Evolutionary conservation across 768 basidiomycete species (phyloP).

Genomic region (Auriculariales sp.): DNA sequence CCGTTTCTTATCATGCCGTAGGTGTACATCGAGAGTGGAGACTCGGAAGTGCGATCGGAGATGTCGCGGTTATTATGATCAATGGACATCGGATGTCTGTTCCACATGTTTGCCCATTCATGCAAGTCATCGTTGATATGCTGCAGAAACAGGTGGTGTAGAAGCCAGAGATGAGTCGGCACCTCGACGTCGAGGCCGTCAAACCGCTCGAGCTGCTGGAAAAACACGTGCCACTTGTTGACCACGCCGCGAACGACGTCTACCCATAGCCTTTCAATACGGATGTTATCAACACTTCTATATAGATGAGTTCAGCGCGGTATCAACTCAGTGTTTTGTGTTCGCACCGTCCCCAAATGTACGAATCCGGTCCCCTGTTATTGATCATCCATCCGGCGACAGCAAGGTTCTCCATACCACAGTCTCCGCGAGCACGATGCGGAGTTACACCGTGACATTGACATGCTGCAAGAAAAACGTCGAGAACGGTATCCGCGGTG

Average conservation of each 20-base stretch:
- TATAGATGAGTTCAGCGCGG: not conserved
- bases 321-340: not conserved
- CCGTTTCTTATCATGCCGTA: too few species aligned
- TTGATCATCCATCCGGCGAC: conserved; percentile 6
- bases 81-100: conserved; percentile 1
- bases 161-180: conserved; percentile 3
- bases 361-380: conserved; percentile 2
- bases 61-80: too few species aligned
- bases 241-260: conserved; percentile 2
- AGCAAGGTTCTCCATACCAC: conserved; percentile 2
- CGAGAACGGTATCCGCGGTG: not conserved
- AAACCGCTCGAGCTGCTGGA: not conserved
- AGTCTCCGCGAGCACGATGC: not conserved
- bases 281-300: conserved; percentile 4
- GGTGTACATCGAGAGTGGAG: too few species aligned
- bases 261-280: conserved; percentile 4
- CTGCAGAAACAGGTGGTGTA: conserved; percentile 3
- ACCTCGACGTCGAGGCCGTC: not conserved
- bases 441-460: conserved; percentile 6
- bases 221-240: conserved; percentile 1
- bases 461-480: not conserved
- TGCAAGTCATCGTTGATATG: conserved; percentile 2
- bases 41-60: too few species aligned
- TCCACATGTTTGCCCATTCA: not conserved
- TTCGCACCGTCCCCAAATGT: conserved; percentile 6